Percentiles rank a stretch among this genome's conserved stretches.
These are phyloP conservation scores for Fusarium marasasianum DNA, from an alignment of 2,329 filamentous ascomycete genomes.

Conservation along the genomic window DNA sequence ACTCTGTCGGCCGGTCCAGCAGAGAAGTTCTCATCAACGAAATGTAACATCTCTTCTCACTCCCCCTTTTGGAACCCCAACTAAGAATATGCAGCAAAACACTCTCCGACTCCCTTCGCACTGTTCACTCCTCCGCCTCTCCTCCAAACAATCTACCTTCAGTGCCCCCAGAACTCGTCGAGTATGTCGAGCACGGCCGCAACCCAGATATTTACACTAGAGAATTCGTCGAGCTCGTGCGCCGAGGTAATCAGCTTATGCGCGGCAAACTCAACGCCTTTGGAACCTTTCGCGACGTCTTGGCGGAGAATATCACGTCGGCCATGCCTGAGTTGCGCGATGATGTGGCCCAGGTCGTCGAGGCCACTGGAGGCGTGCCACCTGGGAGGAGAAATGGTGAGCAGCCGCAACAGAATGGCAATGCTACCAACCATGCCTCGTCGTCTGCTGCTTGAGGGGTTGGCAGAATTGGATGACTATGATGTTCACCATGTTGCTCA, in stretches of 20 bases:
- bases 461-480: not conserved
- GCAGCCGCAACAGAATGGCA: conserved; percentile 27
- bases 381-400: conserved; percentile 18
- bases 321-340: conserved; percentile 68
- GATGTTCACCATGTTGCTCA: not conserved
- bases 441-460: conserved; percentile 9
- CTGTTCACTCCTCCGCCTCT: conserved; percentile 53
- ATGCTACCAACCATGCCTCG: conserved; percentile 3
- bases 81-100: conserved; percentile 46
- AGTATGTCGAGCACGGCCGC: conserved; percentile 76
- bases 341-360: conserved; percentile 62
- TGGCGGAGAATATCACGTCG: conserved; percentile 65
- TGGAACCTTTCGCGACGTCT: conserved; percentile 66
- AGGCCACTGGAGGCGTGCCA: conserved; percentile 53
- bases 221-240: conserved; percentile 76
- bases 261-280: conserved; percentile 72
- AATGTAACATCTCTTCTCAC: conserved; percentile 49
- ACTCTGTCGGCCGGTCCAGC: conserved; percentile 60
- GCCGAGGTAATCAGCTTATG: conserved; percentile 73
- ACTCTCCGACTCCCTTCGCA: conserved; percentile 52
- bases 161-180: conserved; percentile 70
- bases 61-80: not conserved
- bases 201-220: conserved; percentile 80
- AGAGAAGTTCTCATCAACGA: conserved; percentile 65
- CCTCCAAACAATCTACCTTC: conserved; percentile 56